These are phyloP conservation scores for Paratinospora sagittata DNA, from an alignment of 164 flowering plant genomes.

Conservation along the genomic window DNA sequence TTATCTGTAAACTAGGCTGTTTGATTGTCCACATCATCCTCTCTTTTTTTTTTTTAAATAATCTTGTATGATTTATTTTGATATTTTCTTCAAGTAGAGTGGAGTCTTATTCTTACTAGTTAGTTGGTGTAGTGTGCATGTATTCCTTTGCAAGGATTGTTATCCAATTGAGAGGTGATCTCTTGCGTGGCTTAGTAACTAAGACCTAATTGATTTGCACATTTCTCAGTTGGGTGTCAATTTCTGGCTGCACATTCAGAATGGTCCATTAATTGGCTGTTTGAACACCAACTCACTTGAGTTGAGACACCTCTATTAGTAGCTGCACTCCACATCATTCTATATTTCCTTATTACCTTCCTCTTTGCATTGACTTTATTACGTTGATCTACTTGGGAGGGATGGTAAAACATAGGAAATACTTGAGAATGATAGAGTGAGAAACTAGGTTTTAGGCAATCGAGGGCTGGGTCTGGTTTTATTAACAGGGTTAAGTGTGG, in stretches of 20 bases:
- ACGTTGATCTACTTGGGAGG: constrained; percentile 6
- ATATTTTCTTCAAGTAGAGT: too few species aligned
- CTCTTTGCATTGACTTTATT: neutral
- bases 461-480: constrained; percentile 86
- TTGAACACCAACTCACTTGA: too few species aligned
- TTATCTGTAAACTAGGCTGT: neutral
- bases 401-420: constrained; percentile 11
- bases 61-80: neutral
- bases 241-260: too few species aligned
- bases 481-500: constrained; percentile 92
- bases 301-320: neutral
- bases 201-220: too few species aligned
- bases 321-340: neutral
- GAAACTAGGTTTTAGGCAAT: constrained; percentile 33
- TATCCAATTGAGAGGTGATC: too few species aligned
- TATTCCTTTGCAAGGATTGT: too few species aligned
- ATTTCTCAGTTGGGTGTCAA: too few species aligned
- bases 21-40: neutral
- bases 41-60: neutral
- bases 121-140: too few species aligned
- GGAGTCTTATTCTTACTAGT: too few species aligned
- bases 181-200: too few species aligned
- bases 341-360: constrained; percentile 6
- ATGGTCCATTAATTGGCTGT: too few species aligned
- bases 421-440: constrained; percentile 14